Percentiles rank a stretch among this genome's conserved stretches.
Conservation (phyloP, 2,329 filamentous ascomycete genomes). For the Fonsecaea nubica region DNA sequence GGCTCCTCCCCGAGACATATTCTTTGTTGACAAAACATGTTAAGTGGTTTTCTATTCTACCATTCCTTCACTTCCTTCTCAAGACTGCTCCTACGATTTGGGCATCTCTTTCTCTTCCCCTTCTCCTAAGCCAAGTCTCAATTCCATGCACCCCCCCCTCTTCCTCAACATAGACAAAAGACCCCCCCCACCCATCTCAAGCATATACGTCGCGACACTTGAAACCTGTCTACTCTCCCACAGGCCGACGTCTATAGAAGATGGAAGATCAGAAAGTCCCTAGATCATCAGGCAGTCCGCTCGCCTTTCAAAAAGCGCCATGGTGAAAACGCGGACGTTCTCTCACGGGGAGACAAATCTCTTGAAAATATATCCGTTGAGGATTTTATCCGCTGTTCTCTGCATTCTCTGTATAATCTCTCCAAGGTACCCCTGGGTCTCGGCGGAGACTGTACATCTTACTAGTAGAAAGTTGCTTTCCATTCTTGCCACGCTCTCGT, state of each 20-base stretch:
- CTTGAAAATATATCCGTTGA: not conserved
- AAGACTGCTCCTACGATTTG: not conserved
- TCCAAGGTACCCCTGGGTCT: no score
- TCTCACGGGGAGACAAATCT: constrained; percentile 37
- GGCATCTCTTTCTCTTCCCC: not conserved
- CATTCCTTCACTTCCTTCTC: not conserved
- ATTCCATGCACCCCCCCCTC: constrained; percentile 3
- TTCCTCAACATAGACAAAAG: not conserved
- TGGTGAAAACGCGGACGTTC: constrained; percentile 38
- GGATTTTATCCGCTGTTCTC: no score
- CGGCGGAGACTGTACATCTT: no score
- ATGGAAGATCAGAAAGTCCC: constrained; percentile 51
- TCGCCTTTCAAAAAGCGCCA: constrained; percentile 21
- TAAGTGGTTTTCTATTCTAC: not conserved
- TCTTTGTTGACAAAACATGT: not conserved
- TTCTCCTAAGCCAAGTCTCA: not conserved
- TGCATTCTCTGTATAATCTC: no score
- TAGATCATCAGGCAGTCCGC: constrained; percentile 42
- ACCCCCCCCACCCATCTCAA: constrained; percentile 42
- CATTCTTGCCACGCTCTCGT: no score
- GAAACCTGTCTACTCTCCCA: constrained; percentile 38
- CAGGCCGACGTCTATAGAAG: constrained; percentile 57
- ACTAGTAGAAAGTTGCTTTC: no score
- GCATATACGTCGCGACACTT: constrained; percentile 45
- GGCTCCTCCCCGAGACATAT: not conserved